These are phyloP conservation scores for Hypoxylon crocopeplum DNA, from an alignment of 495 filamentous ascomycete genomes.

Conservation along the genomic window DNA sequence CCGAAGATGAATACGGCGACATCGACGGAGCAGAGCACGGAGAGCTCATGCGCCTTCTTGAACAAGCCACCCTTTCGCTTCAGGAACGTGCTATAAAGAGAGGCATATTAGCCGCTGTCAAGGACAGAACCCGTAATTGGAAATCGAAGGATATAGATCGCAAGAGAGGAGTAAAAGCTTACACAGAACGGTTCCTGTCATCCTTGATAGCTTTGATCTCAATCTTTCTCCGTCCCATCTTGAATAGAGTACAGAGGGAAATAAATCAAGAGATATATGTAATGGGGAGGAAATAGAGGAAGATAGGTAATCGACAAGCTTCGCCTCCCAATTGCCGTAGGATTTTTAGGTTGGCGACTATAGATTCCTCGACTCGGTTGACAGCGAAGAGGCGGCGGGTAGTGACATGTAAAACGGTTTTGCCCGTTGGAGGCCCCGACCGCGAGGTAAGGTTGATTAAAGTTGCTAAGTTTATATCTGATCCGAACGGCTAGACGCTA, in stretches of 20 bases:
- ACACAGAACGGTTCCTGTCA: slow-evolving; percentile 98
- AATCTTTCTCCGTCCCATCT: slow-evolving; percentile 79
- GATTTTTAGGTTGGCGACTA: slow-evolving; percentile 26
- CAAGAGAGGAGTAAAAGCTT: slow-evolving; percentile 54
- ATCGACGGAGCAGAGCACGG: slow-evolving; percentile 96
- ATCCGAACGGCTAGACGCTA: background rate
- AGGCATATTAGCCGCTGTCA: slow-evolving; percentile 85
- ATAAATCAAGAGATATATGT: slow-evolving; percentile 1
- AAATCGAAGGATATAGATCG: slow-evolving; percentile 3
- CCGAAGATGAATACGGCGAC: slow-evolving; percentile 98
- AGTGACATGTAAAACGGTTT: slow-evolving; percentile 25
- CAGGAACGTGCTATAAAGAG: slow-evolving; percentile 83
- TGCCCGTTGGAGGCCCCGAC: background rate
- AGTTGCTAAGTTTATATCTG: slow-evolving; percentile 31
- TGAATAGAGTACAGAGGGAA: slow-evolving; percentile 23
- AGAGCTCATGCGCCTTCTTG: slow-evolving; percentile 99
- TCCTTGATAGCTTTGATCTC: slow-evolving; percentile 99
- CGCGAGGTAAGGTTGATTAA: background rate
- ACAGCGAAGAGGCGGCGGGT: slow-evolving; percentile 26
- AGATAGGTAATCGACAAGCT: slow-evolving; percentile 11
- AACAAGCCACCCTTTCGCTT: slow-evolving; percentile 98
- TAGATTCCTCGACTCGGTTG: slow-evolving; percentile 25
- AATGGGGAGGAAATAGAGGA: slow-evolving; percentile 8
- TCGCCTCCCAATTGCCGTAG: slow-evolving; percentile 32
- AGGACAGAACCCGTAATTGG: background rate